Conservation (phyloP, 1,284 basidiomycete species). For the Malassezia caprae region DNA sequence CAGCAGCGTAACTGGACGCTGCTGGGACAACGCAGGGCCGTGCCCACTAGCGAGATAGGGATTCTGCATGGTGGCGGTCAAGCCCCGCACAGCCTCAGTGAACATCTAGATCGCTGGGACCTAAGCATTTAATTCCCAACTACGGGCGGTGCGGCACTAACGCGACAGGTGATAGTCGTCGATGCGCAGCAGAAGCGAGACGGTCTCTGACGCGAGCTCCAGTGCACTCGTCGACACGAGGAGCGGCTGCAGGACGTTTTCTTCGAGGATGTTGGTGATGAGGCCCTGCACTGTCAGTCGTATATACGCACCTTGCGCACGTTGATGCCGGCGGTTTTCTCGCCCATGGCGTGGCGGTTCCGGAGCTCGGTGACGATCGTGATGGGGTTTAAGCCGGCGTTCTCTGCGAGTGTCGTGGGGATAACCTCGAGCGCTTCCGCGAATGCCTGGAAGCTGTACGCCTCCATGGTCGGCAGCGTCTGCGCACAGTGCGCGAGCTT, state of each 20-base stretch:
- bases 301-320: constrained; percentile 52
- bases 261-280: constrained; percentile 91
- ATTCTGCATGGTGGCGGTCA: not conserved
- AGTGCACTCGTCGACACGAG: constrained; percentile 90
- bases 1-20: constrained; percentile 1
- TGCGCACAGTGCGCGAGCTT: constrained; percentile 82
- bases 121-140: not conserved
- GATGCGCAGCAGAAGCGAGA: constrained; percentile 88
- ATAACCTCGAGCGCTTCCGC: constrained; percentile 97
- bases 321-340: constrained; percentile 92
- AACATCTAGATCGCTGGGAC: not conserved
- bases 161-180: constrained; percentile 64
- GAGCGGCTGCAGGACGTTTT: constrained; percentile 92
- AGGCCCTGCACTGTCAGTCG: constrained; percentile 57
- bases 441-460: constrained; percentile 97
- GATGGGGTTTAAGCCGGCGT: constrained; percentile 95
- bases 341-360: constrained; percentile 90
- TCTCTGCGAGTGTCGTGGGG: constrained; percentile 93
- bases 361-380: constrained; percentile 95
- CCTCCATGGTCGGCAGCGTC: constrained; percentile 93
- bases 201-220: constrained; percentile 91
- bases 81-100: not conserved
- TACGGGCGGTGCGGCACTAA: constrained; percentile 12
- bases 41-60: not conserved
- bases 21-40: not conserved